Base-by-base conservation (phyloP, 306 rosid genomes). In the Gynostemma pentaphyllum region DNA sequence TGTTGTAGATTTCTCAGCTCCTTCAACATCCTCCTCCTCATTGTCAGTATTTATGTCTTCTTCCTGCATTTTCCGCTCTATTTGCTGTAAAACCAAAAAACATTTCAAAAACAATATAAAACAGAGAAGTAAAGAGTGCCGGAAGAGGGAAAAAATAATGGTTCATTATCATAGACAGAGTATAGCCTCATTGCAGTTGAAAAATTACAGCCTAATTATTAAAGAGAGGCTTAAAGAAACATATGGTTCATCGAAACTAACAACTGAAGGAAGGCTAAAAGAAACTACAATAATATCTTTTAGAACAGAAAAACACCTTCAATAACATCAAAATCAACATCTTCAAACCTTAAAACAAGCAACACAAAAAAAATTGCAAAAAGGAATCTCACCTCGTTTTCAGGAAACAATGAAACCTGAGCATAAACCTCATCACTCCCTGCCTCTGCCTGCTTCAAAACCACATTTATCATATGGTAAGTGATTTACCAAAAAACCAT, bases 371-470 rank as follows among this genome's bases (percentile, higher is more conserved):
- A 19, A 67, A 22, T 7, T 8, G 47, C 15, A 19, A 7, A 54
- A 63, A 63, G 3, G 65, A 72, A 36, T 40, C 92, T 74, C 70
- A 94, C 99, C 97, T 88, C 85, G 64, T 74, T 88, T 77, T 88
- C 97, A 73, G 97, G 99, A 76, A 84, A 69, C 80, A 94, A 71
- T 32, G 79, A 78, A 44, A 94, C 87, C 81, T 78, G 99, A 56
- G 94, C 95, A 61, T 76, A 88, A 22, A 88, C 99, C 78, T 94
- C 99, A 40, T 94, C 99, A 15, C 81, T 81, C 28, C 99, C 95
- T 75, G 80, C 89, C 82, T 88, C 99, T 10, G 97, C 99, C 99
- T 94, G 87, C 71, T 41, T 66, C 74, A 45, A 21, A 47, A 28
- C 5, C 21, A 40, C 66, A 60, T 39, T 60, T 60, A 12, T 5